Base-by-base conservation (phyloP, 345 rosid genomes). In the Anastatica hierochuntica region DNA sequence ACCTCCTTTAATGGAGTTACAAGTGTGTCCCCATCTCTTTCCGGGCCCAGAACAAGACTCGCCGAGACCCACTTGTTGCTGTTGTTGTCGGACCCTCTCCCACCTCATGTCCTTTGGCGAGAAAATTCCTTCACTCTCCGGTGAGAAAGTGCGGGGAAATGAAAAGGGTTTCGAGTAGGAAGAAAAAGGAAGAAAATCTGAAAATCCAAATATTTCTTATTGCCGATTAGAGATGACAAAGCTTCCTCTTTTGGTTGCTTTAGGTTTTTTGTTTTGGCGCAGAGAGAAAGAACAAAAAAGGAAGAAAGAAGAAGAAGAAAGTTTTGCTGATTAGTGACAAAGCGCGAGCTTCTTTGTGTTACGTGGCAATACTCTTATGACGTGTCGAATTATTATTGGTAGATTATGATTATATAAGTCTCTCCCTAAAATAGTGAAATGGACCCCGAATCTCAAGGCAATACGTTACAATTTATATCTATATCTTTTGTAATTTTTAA, bases 11-110 rank as follows among this genome's bases (percentile, higher is more conserved):
- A 85, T 69, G 71, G 95, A 75, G 90, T 94, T 94, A 64, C 89
- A 82, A 42, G 97, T 82, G 69, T 94, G 97, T 29, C 99, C 97
- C 95, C 99, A 94, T 80, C 95, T 80, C 69, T 83, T 83, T 15
- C 94, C 95, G 44, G 97, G 97, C 58, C 92, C 87, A 37, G 70
- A 59, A 41, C 55, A 55, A 29, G 56, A 19, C 21, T 58, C 67
- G 40, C 76, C 68, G n/a, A 60, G 62, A 51, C 79, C 70, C 73
- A 49, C 72, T 43, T 54, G 66, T 56, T 55, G 61, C 2, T 54
- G 56, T 38, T 60, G 64, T n/a, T 55, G 65, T 52, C 64, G 75
- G 72, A 79, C 71, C 69, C 74, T 79, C 62, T 87, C 92, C 95
- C 95, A 88, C 74, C 85, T 79, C 96, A 86, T 85, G 76, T 56